Base-by-base conservation (phyloP, 768 basidiomycete species). In the Krasilnikovozyma curviuscula region DNA sequence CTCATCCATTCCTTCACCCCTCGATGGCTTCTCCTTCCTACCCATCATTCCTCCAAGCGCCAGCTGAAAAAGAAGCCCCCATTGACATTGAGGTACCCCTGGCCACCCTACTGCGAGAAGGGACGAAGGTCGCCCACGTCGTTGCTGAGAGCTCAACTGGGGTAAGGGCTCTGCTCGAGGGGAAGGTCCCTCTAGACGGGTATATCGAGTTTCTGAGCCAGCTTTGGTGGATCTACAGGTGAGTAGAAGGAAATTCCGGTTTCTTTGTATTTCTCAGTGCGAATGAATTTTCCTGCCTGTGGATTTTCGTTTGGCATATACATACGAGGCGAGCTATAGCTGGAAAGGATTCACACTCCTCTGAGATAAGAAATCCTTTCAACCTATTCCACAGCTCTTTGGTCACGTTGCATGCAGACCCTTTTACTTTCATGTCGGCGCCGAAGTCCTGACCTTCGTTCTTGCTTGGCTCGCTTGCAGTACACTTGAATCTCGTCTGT, bases 141-240 rank as follows among this genome's bases (percentile, higher is more conserved):
- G 61, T 66, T 12, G 74, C 74, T 18, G 73, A 73, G 56, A 69
- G 71, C 50, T 76, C 73, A 55, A 61, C 69, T 23, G 78, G 73
- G 24, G 79, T 76, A 2, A 65, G 63, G 39, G 71, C 71, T 40
- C 66, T 82, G 34, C 67, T 73, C 19, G 70, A 70, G 45, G 79
- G 79, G 9, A 67, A 71, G 49, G 68, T 81, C 30, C 66, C 69
- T 45, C 70, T 71, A 59, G 69, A 73, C 35, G 79, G 81, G 59
- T 83, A 83, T 61, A 64, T 76, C 14, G 70, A 72, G 40, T 79
- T 75, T 63, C 68, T 82, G 37, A 76, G 82, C 68, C 75, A 79
- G 68, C 72, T 84, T 21, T 83, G 78, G 75, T 72, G 81, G 56
- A 66, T 85, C 24, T 86, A 84, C 65, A 67, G 74, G 81, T 83